Base-by-base conservation (phyloP, 1,284 basidiomycete genomes). In the Vanrija humicola region DNA sequence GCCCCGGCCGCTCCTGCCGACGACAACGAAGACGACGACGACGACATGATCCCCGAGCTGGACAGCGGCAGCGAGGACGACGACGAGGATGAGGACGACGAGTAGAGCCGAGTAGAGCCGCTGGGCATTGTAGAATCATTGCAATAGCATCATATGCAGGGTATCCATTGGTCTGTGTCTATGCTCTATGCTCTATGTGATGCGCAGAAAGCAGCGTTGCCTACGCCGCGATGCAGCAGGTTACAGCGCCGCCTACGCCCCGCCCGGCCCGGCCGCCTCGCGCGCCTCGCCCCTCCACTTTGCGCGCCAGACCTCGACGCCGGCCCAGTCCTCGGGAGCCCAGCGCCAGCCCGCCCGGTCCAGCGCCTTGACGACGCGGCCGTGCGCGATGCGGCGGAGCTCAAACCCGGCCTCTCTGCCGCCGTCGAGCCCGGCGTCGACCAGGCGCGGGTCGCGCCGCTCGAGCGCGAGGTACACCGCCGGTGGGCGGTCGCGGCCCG, bases 381-480 rank as follows among this genome's bases (percentile, higher is more conserved):
- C 82, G 16, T 78, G 78, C 0, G 84, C 82, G 16, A 93, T 78
- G 10, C 82, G 83, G 48, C 82, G 81, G 38, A 85, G 75, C 10
- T 76, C 68, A 62, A 89, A 86, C 3, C 80, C 79, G 79, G 70
- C 67, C 2, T 64, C 45, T 6, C 66, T 58, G 12, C 85, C 84
- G 44, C 80, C 74, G 40, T 79, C 64, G 44, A 94, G 77, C 6
- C 86, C 82, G 8, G 53, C 64, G 50, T 87, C 83, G 46, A 88
- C 80, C 38, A 91, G 74, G 0, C 62, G 67, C 0, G 89, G 82
- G 71, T 93, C 91, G 6, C 90, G 82, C 12, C 85, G 80, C 73
- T 93, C 90, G 26, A 94, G 76, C 44, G 84, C 88, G 26, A 93
- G 69, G 64, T 85, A 83, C n/a, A 88, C 73, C 0, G 80, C 75